Conservation (phyloP, 2,329 filamentous ascomycete genomes). For the Penicillium sp. region DNA sequence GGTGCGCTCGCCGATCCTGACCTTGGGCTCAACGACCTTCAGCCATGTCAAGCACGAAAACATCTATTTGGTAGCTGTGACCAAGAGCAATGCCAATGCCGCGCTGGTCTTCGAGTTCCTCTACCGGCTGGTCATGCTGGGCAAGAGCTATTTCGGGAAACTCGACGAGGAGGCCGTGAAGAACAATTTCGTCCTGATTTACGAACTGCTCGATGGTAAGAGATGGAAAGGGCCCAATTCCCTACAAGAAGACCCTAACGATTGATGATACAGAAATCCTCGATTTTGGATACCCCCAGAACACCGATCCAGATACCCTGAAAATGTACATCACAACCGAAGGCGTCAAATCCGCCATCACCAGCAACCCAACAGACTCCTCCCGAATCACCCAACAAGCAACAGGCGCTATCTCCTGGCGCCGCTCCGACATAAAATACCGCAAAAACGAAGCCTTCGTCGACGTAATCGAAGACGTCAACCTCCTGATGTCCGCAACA, state of each 20-base stretch:
- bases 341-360: constrained; percentile 80
- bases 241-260: not conserved
- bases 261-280: constrained; percentile 70
- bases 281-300: constrained; percentile 98
- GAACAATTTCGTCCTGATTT: constrained; percentile 99
- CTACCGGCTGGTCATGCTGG: constrained; percentile 84
- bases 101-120: constrained; percentile 97
- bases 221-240: constrained; percentile 3
- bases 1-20: constrained; percentile 95
- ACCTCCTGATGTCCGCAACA: constrained; percentile 97
- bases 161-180: constrained; percentile 99
- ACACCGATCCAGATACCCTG: constrained; percentile 95
- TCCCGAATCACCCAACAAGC: constrained; percentile 99
- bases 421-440: constrained; percentile 96
- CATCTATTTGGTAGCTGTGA: constrained; percentile 95
- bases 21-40: constrained; percentile 95
- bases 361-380: constrained; percentile 75
- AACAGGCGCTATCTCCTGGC: constrained; percentile 93
- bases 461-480: constrained; percentile 98
- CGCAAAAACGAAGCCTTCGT: constrained; percentile 99
- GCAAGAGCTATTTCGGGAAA: constrained; percentile 96
- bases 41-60: constrained; percentile 99
- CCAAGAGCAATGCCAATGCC: constrained; percentile 98
- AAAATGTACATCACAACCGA: constrained; percentile 99
- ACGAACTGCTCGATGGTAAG: constrained; percentile 89